These are phyloP conservation scores for Leavenworthia alabamica DNA, from an alignment of 345 rosid species.

Conservation along the genomic window DNA sequence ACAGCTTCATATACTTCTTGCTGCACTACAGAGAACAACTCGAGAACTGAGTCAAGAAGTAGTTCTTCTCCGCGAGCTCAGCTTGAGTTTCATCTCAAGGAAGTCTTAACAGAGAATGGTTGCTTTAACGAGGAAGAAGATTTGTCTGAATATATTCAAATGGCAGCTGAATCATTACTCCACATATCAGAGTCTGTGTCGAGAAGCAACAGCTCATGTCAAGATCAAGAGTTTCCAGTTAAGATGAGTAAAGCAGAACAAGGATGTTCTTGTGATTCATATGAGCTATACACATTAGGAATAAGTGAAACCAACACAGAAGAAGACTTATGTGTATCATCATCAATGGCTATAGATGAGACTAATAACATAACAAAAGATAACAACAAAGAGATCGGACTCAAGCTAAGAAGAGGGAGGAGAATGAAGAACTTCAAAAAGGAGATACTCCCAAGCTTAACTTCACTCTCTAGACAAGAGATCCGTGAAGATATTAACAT, in stretches of 20 bases:
- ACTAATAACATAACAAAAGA: slow-evolving; percentile 13
- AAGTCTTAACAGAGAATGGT: slow-evolving; percentile 3
- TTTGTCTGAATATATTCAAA: slow-evolving; percentile 28
- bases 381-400: slow-evolving; percentile 35
- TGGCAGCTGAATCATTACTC: slow-evolving; percentile 62
- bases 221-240: neutral
- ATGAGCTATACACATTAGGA: slow-evolving; percentile 39
- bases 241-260: slow-evolving; percentile 10
- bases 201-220: slow-evolving; percentile 3
- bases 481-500: slow-evolving; percentile 55
- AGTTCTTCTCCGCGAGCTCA: slow-evolving; percentile 6
- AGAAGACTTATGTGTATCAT: slow-evolving; percentile 39
- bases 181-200: slow-evolving; percentile 30
- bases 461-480: slow-evolving; percentile 56
- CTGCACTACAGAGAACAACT: slow-evolving; percentile 28
- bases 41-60: slow-evolving; percentile 13
- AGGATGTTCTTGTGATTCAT: slow-evolving; percentile 54
- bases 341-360: slow-evolving; percentile 41
- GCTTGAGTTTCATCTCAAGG: slow-evolving; percentile 19
- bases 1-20: slow-evolving; percentile 31
- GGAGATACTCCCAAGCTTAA: slow-evolving; percentile 62
- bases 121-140: slow-evolving; percentile 25
- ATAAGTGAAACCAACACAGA: slow-evolving; percentile 38
- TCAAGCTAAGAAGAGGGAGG: slow-evolving; percentile 60
- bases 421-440: slow-evolving; percentile 66